Conservation (phyloP, 1,139 yeast genomes). For the Kodamaea sp. region DNA sequence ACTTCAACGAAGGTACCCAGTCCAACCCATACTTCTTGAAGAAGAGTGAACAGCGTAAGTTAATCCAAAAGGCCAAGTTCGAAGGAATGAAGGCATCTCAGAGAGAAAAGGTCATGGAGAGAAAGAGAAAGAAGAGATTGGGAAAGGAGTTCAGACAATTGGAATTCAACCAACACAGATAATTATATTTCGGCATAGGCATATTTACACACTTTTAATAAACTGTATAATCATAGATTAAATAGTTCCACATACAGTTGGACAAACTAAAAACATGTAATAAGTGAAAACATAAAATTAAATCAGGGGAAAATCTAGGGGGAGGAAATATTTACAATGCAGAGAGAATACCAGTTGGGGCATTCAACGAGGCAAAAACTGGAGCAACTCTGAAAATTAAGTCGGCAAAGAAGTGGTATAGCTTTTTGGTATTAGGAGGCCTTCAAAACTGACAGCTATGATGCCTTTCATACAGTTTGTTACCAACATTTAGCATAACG, state of each 20-base stretch:
- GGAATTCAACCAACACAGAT: conserved; percentile 62
- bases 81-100: conserved; percentile 81
- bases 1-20: conserved; percentile 50
- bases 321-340: conserved; percentile 2
- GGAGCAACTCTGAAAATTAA: no score
- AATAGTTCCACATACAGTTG: no score
- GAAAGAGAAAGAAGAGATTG: conserved; percentile 89
- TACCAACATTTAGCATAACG: no score
- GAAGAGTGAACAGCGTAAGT: conserved; percentile 77
- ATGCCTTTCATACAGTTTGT: no score
- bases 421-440: no score
- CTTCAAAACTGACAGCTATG: no score
- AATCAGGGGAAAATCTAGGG: conserved; percentile 1
- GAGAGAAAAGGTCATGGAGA: conserved; percentile 84
- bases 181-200: no score
- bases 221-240: no score
- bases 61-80: conserved; percentile 86
- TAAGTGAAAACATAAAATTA: not conserved
- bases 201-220: no score
- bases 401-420: no score
- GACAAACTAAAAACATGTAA: no score
- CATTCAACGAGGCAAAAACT: no score
- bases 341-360: not conserved
- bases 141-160: conserved; percentile 87
- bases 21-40: conserved; percentile 64